Conservation (phyloP, 352 stramenopile species). For the Aphanomyces invadans region DNA sequence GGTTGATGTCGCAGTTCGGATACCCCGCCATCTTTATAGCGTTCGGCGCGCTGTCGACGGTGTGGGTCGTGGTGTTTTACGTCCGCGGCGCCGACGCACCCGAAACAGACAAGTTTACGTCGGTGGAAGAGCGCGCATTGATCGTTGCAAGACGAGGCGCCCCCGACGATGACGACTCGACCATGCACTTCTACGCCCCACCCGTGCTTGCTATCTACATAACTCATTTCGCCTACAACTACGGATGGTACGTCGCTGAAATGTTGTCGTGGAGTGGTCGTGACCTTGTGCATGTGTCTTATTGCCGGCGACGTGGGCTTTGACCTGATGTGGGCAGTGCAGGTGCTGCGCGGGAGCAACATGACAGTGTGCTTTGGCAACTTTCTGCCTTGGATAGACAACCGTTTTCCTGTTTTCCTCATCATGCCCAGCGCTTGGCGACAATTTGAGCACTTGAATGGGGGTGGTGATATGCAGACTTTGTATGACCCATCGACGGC, state of each 20-base stretch:
- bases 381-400: too few species aligned
- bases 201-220: conserved; percentile 53
- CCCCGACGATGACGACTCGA: neutral
- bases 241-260: conserved; percentile 56
- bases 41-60: conserved; percentile 66
- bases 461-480: too few species aligned
- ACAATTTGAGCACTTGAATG: too few species aligned
- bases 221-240: conserved; percentile 83
- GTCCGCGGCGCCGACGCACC: conserved; percentile 55
- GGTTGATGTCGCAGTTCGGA: conserved; percentile 47
- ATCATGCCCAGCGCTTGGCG: too few species aligned
- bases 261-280: too few species aligned
- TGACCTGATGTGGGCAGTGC: too few species aligned
- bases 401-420: too few species aligned
- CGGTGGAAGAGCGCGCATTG: conserved; percentile 43
- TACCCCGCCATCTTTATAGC: conserved; percentile 73
- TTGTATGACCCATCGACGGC: too few species aligned
- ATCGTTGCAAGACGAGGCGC: conserved; percentile 47
- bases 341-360: too few species aligned
- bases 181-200: neutral
- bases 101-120: conserved; percentile 56
- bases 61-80: conserved; percentile 59
- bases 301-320: too few species aligned
- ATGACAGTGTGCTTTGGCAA: too few species aligned
- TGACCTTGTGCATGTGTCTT: too few species aligned